Evolutionary conservation across 768 basidiomycete genomes (phyloP).

Genomic region (Pulveroboletus ravenelii): DNA sequence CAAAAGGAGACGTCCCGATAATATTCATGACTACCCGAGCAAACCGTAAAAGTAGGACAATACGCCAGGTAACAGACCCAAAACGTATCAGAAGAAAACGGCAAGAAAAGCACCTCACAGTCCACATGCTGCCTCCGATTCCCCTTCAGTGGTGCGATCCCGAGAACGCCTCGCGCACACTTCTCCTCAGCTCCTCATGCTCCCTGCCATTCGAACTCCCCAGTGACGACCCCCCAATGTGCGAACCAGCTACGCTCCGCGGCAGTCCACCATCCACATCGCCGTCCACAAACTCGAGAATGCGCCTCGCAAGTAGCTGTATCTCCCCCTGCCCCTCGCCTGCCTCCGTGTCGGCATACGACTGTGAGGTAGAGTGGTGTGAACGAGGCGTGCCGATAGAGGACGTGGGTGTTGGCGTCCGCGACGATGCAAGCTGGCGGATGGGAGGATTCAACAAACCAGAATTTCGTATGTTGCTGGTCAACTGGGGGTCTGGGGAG

Average conservation of each 20-base stretch:
- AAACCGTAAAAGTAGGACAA: conserved; percentile 13
- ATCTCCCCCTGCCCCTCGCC: conserved; percentile 93
- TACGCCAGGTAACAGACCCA: not conserved
- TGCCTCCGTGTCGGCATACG: conserved; percentile 77
- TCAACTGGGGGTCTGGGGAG: conserved; percentile 73
- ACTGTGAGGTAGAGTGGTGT: conserved; percentile 62
- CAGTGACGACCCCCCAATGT: conserved; percentile 65
- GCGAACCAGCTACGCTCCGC: conserved; percentile 59
- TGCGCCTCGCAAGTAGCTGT: conserved; percentile 75
- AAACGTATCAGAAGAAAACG: not conserved
- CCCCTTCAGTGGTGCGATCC: conserved; percentile 43
- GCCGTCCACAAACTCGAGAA: conserved; percentile 81
- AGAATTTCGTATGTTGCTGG: conserved; percentile 86
- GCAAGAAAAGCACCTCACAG: too few relatives aligned
- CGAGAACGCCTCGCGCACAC: conserved; percentile 77
- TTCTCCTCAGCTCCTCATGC: conserved; percentile 77
- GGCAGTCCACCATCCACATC: conserved; percentile 58
- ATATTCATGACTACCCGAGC: conserved; percentile 2
- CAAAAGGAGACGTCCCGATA: not conserved
- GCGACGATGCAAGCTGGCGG: conserved; percentile 71
- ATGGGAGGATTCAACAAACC: conserved; percentile 80
- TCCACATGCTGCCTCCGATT: not conserved
- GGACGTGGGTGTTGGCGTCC: conserved; percentile 63
- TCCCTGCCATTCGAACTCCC: conserved; percentile 55
- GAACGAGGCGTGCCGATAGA: conserved; percentile 73